Conservation (phyloP, 495 filamentous ascomycete genomes). For the Aspergillus carlsbadensis region DNA sequence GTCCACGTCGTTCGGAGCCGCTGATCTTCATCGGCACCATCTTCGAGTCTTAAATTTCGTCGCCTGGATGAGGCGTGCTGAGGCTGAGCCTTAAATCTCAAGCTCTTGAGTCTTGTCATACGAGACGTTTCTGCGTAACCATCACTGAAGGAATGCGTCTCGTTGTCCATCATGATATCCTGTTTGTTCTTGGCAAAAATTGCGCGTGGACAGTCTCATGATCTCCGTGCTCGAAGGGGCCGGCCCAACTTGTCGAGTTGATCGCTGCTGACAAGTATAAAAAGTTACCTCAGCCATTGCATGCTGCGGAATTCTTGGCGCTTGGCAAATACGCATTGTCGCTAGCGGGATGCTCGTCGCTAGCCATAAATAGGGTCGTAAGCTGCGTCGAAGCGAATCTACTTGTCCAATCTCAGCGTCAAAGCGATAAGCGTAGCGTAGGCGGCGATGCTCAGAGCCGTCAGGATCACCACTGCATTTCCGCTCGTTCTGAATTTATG, state of each 20-base stretch:
- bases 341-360: background rate
- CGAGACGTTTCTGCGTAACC: background rate
- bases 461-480: constrained; percentile 73
- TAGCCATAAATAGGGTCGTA: background rate
- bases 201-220: constrained; percentile 10
- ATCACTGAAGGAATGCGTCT: background rate
- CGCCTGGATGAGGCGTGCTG: constrained; percentile 2
- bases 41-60: background rate
- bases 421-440: constrained; percentile 79
- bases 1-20: constrained; percentile 12
- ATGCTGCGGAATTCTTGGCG: constrained; percentile 31
- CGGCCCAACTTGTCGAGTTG: background rate
- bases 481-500: constrained; percentile 91
- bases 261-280: background rate
- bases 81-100: background rate
- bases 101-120: background rate
- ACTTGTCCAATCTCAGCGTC: constrained; percentile 55
- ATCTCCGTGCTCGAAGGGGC: background rate
- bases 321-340: constrained; percentile 39
- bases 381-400: background rate
- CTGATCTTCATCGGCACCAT: constrained; percentile 2
- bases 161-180: background rate
- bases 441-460: constrained; percentile 74
- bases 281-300: background rate
- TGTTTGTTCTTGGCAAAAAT: constrained; percentile 11